Evolutionary conservation across 139 green algal species (phyloP), one percentile per base, ranked within the genome.

Genomic region (Chlamydomonas sp.): DNA sequence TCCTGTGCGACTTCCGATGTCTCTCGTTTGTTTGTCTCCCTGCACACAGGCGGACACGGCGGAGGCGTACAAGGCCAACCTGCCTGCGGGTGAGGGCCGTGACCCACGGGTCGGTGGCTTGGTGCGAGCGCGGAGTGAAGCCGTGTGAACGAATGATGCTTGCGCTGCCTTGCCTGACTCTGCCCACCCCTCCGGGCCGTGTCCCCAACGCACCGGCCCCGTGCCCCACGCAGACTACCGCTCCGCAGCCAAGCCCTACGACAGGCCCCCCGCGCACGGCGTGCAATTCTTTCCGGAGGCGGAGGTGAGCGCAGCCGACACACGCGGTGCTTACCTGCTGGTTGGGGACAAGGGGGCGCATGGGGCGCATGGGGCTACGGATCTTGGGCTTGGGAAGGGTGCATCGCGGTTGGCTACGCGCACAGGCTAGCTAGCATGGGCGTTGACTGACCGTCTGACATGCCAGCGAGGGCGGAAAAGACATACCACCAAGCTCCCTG

Each of bases 201-300:
- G 31, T 49, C 31, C 31, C 31, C 31, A 49, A 49, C 31, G 31
- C 31, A 49, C 31, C 31, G 31, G 31, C 31, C 31, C 31, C 31
- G 31, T 49, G 31, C 31, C 89, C 88, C 82, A 88, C 1, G 15
- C 80, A 31, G 75, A 89, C 7, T 79, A 88, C 79, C 62, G 31
- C 57, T 86, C 59, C 58, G 92, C 91, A 64, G 93, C 87, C 0
- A 73, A 90, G 67, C 15, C 68, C 5, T 97, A 95, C 85, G 31
- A 94, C 15, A 88, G 96, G 5, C 94, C 93, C 14, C 91, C 96
- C 7, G 88, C 94, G 12, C 85, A 90, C 10, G 97, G 97, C 17
- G 90, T 98, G 89, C 97, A 99, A 93, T 99, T 98, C 93, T 97
- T 84, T 83, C 89, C 85, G 8, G 71, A 85, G 69, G 85, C 85